Base-by-base conservation (phyloP, 176 grass and related monocot genomes). In the maize (Zea mays) region DNA sequence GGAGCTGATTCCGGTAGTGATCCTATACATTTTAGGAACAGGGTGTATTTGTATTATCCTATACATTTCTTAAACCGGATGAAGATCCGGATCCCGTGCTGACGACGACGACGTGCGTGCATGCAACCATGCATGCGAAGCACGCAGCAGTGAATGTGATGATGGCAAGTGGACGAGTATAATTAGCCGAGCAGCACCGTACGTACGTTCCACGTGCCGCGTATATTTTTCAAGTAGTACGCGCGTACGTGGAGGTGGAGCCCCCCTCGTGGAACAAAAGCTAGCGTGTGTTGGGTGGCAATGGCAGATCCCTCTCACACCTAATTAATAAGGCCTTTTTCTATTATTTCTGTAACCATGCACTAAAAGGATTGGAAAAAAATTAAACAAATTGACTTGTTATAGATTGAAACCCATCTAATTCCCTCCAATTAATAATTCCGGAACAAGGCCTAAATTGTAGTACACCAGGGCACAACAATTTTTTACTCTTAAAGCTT, bases 161-260 rank as follows among this genome's bases (percentile, higher is more conserved):
- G 38, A 39, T 39, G 67, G 67, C 67, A 33, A 47, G 67, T 69
- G 67, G 66, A 1, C 21, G 58, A 34, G n/a, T 20, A 57, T 39
- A 82, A 10, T 62, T 67, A 7, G 66, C 10, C 19, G 8, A 55
- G 37, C 47, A 5, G 72, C 3, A 0, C 15, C 59, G 81, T 75
- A 75, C 58, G 19, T 77, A 43, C 59, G 67, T 59, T 44, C 63
- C 84, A 86, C 45, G 78, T 81, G 78, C 6, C 34, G 4, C 49
- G 36, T 43, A 3, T 74, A 51, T 42, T 60, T 56, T 72, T 38
- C 21, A 35, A 56, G 52, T 19, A 56, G 39, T 43, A 47, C 52
- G 6, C 16, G 17, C 52, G 3, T 7, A 50, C 45, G 21, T 50
- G 27, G 12, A n/a, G 11, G 78, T 81, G 72, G 78, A 46, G 64